phyloP scores from a whole-genome alignment of 2,329 filamentous ascomycete species.

The Harringtonia aguacate region DNA sequence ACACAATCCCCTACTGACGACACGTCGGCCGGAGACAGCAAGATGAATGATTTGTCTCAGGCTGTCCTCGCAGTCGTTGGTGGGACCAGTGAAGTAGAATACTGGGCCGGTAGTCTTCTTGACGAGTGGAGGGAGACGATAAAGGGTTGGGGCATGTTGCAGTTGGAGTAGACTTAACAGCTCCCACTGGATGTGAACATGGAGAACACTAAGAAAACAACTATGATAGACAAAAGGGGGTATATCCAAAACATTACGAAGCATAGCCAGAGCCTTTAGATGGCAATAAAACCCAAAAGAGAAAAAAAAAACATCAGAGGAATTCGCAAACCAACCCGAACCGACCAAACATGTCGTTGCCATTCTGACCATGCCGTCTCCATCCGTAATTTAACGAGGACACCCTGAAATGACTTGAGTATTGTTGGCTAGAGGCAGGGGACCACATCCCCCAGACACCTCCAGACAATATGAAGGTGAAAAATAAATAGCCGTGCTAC shows the following conservation, averaged over 20 bases:
- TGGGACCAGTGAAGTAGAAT: conserved; percentile 18
- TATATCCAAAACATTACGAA: neutral
- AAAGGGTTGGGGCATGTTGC: conserved; percentile 24
- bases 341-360: too few relatives aligned
- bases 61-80: conserved; percentile 18
- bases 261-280: neutral
- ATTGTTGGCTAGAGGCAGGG: too few relatives aligned
- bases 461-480: too few relatives aligned
- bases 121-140: conserved; percentile 27
- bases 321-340: too few relatives aligned
- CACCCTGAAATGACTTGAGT: too few relatives aligned
- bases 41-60: conserved; percentile 11
- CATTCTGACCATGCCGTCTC: too few relatives aligned
- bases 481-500: too few relatives aligned
- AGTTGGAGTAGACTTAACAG: conserved; percentile 17
- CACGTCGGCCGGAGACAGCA: conserved; percentile 10
- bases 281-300: neutral
- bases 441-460: too few relatives aligned
- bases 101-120: conserved; percentile 24
- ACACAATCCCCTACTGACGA: too few relatives aligned
- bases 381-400: too few relatives aligned
- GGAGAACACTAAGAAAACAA: neutral
- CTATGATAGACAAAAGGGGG: neutral
- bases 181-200: too few relatives aligned
- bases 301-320: too few relatives aligned